These are phyloP conservation scores for Serendipita vermifera DNA, from an alignment of 768 basidiomycete species.

Conservation along the genomic window DNA sequence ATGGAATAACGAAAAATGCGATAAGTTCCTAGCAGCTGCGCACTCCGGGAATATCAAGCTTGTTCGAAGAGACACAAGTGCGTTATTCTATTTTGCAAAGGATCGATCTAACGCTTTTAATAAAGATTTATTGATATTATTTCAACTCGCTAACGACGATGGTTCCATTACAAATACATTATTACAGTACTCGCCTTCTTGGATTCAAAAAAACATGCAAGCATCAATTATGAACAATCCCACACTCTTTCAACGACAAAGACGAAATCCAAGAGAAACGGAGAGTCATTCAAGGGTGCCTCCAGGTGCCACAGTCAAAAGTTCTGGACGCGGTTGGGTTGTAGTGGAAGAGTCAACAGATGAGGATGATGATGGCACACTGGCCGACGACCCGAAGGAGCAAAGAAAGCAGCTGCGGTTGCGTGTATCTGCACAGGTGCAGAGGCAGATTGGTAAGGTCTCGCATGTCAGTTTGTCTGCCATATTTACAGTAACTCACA, in stretches of 20 bases:
- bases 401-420: background rate
- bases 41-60: background rate
- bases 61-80: background rate
- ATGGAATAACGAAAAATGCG: background rate
- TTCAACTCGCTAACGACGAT: background rate
- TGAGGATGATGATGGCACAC: background rate
- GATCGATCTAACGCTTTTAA: background rate
- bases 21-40: background rate
- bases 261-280: background rate
- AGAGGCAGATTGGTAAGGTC: background rate
- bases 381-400: background rate
- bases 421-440: background rate
- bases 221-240: background rate
- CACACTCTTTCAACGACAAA: background rate
- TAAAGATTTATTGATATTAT: background rate
- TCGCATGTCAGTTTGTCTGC: background rate
- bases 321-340: background rate
- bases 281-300: background rate
- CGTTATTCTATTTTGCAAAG: background rate
- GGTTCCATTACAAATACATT: background rate
- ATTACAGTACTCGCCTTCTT: background rate
- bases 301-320: background rate
- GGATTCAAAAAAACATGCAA: background rate
- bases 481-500: background rate
- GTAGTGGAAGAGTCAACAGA: slow-evolving; percentile 1